These are phyloP conservation scores for Ambrosia trifida DNA, from an alignment of 129 eudicot species.

Conservation along the genomic window DNA sequence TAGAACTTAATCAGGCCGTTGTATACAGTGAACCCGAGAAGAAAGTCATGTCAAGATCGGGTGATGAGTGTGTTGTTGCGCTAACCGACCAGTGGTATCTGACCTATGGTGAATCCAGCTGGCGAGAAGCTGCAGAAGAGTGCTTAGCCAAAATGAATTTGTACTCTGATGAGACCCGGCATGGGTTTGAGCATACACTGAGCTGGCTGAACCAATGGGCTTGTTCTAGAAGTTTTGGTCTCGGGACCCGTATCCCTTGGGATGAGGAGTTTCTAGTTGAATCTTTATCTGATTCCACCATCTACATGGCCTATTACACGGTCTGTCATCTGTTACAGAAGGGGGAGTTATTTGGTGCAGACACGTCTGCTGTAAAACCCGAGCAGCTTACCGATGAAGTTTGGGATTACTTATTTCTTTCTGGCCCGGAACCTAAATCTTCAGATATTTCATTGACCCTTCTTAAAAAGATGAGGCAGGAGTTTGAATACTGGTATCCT, in stretches of 20 bases:
- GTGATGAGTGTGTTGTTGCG: slow-evolving; percentile 98
- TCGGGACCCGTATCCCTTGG: slow-evolving; percentile 93
- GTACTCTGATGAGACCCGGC: slow-evolving; percentile 79
- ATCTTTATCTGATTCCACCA: slow-evolving; percentile 84
- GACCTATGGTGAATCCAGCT: slow-evolving; percentile 75
- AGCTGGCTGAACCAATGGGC: slow-evolving; percentile 96
- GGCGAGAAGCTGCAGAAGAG: slow-evolving; percentile 62
- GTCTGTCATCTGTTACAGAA: slow-evolving; percentile 69
- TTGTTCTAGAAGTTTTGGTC: slow-evolving; percentile 85
- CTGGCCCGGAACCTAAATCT: slow-evolving; percentile 64
- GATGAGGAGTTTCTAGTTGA: slow-evolving; percentile 84
- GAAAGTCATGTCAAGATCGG: slow-evolving; percentile 87
- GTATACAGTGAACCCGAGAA: slow-evolving; percentile 90
- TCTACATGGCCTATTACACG: slow-evolving; percentile 90
- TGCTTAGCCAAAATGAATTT: slow-evolving; percentile 71
- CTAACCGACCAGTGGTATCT: slow-evolving; percentile 92
- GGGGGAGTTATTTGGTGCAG: slow-evolving; percentile 74
- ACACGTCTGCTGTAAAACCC: slow-evolving; percentile 50
- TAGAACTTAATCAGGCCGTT: slow-evolving; percentile 66
- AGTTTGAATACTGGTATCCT: slow-evolving; percentile 88
- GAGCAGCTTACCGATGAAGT: slow-evolving; percentile 77
- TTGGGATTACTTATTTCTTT: slow-evolving; percentile 74
- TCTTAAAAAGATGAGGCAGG: slow-evolving; percentile 65
- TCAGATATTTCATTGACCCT: slow-evolving; percentile 43
- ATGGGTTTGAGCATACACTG: slow-evolving; percentile 83